Percentiles rank a stretch among this genome's conserved stretches.
These are phyloP conservation scores for Neofusicoccum kwambonambiense DNA, from an alignment of 2,329 filamentous ascomycete genomes.

Conservation along the genomic window DNA sequence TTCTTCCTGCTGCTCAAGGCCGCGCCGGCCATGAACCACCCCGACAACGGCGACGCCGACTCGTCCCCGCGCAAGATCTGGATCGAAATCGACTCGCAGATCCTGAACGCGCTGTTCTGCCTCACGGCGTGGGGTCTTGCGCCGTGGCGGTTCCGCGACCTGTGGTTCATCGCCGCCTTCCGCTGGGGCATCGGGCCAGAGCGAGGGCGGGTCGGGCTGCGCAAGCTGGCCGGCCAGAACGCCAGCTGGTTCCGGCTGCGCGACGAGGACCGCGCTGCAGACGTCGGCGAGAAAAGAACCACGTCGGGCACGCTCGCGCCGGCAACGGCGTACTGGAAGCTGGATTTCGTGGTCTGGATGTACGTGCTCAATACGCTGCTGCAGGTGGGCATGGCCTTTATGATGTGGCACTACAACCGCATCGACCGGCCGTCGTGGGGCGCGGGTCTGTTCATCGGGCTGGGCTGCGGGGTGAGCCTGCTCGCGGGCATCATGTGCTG, in stretches of 20 bases:
- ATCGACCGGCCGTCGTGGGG: constrained; percentile 73
- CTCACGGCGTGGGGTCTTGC: constrained; percentile 81
- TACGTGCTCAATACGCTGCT: constrained; percentile 78
- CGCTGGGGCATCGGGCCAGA: constrained; percentile 47
- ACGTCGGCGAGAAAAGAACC: constrained; percentile 44
- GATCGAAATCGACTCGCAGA: constrained; percentile 83
- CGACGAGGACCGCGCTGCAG: constrained; percentile 50
- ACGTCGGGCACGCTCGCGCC: constrained; percentile 64
- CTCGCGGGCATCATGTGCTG: background rate
- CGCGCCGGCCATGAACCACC: constrained; percentile 67
- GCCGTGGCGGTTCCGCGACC: constrained; percentile 73
- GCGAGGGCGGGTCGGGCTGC: background rate
- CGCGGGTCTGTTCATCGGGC: constrained; percentile 73
- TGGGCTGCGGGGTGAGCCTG: constrained; percentile 63
- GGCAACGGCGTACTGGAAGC: constrained; percentile 68
- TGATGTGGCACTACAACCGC: constrained; percentile 80
- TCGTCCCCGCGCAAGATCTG: constrained; percentile 48
- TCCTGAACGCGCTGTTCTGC: constrained; percentile 81
- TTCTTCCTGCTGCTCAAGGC: constrained; percentile 80
- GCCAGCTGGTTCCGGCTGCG: constrained; percentile 61
- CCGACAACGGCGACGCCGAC: constrained; percentile 1
- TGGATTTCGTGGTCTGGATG: constrained; percentile 77
- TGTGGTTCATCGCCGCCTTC: constrained; percentile 69
- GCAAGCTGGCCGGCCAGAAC: constrained; percentile 36
- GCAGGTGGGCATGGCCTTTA: constrained; percentile 70